Evolutionary conservation across 2,329 filamentous ascomycete genomes (phyloP), one percentile per base, ranked within the genome.

Genomic region (Apiospora malaysiana): DNA sequence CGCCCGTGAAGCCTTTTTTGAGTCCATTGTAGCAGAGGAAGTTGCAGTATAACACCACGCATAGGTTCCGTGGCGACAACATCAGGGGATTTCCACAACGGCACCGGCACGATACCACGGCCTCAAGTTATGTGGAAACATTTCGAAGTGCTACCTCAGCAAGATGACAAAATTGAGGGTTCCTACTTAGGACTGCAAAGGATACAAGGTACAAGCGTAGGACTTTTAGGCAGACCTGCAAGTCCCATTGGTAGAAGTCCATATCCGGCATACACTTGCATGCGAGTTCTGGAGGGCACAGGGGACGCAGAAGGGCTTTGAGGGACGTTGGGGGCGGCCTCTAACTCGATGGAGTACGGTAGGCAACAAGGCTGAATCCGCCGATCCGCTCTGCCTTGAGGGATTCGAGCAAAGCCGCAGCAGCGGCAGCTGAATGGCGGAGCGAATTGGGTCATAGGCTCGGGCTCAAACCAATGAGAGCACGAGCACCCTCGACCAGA

Each of bases 341-440:
- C 70, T 73, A 72, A 79, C 78, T 79, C 77, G 79, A 68, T 68
- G 45, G 23, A 74, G 76, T 78, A 77, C 76, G 74, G 71, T 75
- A 80, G 79, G 79, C 79, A 79, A 80, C 78, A 80, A 80, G 79
- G 79, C 79, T 80, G 78, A 80, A 70, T 76, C 46, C 67, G 46
- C 45, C 67, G 67, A 40, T 40, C 45, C 47, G 47, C 32, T 68
- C 46, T 68, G 47, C 67, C 67, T 56, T 42, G 67, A 37, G 66
- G 56, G 56, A 63, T 63, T 63, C 56, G 56, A 63, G 56, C 56
- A 68, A 68, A 37, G 43, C 43, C 43, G 25, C 66, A 32, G 66
- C 46, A 46, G 43, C 43, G 43, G 43, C 27, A 47, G 66, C 66
- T 68, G 66, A 68, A 47, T 46, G 66, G 66, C 66, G 43, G 66